Base-by-base conservation (phyloP, 2,329 filamentous ascomycete genomes). In the Camillea tinctor region DNA sequence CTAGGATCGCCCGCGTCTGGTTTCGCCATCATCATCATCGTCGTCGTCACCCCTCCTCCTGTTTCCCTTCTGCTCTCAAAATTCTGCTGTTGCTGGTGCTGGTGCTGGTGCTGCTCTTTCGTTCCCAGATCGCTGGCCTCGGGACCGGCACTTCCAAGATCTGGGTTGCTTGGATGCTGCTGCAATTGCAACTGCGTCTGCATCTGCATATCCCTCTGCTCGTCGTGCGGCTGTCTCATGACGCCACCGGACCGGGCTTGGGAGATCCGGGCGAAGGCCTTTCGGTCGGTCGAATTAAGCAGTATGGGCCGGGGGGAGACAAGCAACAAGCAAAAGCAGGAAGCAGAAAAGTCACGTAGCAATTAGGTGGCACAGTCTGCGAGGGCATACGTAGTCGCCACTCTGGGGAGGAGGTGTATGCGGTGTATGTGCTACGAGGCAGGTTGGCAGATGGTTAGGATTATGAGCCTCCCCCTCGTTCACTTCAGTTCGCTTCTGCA, bases 1-100 rank as follows among this genome's bases (percentile, higher is more conserved):
- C 63, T 58, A 57, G 51, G 19, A 26, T 20, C 19, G 40, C 24
- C 49, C n/a, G 53, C 36, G 15, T n/a, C 17, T 48, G 23, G 53
- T 30, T 55, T 36, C 20, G 15, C 30, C 40, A 55, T 44, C 36
- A n/a, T 6, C 36, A n/a, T n/a, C 36, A 5, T 44, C 2, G 48
- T 23, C 36, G 11, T n/a, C 36, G 36, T n/a, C 11, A 2, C 6
- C 6, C 36, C 36, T 44, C 36, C 36, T 44, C n/a, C 36, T 44
- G 13, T 9, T 11, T 30, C 26, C 6, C 26, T 30, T 30, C 26
- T 30, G 13, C 26, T n/a, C n/a, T n/a, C 26, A 30, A 30, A 11
- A 49, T 49, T 11, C 20, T 49, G 44, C 44, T 19, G 50, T 20
- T 20, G n/a, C 50, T 20, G 50, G 11, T n/a, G n/a, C n/a, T n/a